A percentile compares a stretch with the other conserved stretches of the same genome.
Conservation (phyloP, 169 alveolate genomes). For the Cryptosporidium ubiquitum region DNA sequence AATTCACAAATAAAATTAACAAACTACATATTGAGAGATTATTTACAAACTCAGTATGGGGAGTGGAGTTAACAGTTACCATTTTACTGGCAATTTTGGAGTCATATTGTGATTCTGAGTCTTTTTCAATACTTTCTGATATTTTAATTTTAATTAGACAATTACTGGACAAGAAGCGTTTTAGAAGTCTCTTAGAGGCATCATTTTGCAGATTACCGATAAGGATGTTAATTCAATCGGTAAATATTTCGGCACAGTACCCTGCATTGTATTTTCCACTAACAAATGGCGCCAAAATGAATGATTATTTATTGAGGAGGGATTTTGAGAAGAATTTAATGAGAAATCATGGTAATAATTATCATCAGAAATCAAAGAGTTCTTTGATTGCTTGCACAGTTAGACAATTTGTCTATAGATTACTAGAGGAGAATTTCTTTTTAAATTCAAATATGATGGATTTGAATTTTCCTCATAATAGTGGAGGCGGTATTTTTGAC, state of each 20-base stretch:
- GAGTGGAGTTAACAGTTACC: conserved; percentile 19
- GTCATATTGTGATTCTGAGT: conserved; percentile 40
- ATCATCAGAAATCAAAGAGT: conserved; percentile 4
- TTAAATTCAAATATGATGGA: neutral
- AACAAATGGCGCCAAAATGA: neutral
- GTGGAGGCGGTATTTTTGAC: neutral
- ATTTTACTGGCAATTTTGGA: conserved; percentile 24
- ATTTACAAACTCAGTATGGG: conserved; percentile 47
- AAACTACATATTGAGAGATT: neutral
- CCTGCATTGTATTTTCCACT: neutral
- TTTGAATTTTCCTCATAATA: neutral
- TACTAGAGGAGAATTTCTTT: conserved; percentile 6
- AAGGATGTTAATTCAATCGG: conserved; percentile 33
- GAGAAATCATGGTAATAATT: neutral
- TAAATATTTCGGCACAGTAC: neutral
- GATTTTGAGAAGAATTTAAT: neutral
- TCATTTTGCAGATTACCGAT: conserved; percentile 54
- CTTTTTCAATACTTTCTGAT: conserved; percentile 46
- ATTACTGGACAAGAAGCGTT: conserved; percentile 19
- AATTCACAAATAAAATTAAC: conserved; percentile 7
- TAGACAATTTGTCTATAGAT: neutral
- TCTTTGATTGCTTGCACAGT: neutral
- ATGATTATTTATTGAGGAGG: neutral
- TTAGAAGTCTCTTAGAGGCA: conserved; percentile 2
- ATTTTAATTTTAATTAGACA: conserved; percentile 50